Conservation (phyloP, 805 yeast species). For the Kuraishia hungarica region DNA sequence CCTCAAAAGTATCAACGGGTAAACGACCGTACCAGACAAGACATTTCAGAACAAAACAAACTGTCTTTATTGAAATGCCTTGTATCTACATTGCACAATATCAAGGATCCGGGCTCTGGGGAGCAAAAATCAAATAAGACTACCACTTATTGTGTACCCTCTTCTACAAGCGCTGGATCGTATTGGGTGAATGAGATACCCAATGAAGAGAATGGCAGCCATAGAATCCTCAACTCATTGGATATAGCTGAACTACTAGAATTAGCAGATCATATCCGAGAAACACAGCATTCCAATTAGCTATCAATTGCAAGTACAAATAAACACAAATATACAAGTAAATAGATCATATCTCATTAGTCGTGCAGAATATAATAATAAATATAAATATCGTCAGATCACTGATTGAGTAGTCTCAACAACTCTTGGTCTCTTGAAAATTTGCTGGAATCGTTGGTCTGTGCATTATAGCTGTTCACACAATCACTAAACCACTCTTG, state of each 20-base stretch:
- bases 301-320: no score
- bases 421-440: slow-evolving; percentile 16
- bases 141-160: not conserved
- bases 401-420: slow-evolving; percentile 9
- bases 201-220: not conserved
- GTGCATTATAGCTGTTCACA: slow-evolving; percentile 4
- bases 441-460: not conserved
- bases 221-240: not conserved
- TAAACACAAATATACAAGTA: not conserved
- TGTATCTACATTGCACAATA: not conserved
- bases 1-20: not conserved
- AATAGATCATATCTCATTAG: not conserved
- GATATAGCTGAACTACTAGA: not conserved
- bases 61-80: not conserved
- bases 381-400: not conserved
- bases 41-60: not conserved
- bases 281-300: not conserved
- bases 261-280: not conserved
- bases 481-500: slow-evolving; percentile 22
- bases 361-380: not conserved
- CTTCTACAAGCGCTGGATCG: not conserved
- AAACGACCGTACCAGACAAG: not conserved
- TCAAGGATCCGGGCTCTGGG: not conserved
- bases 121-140: not conserved
- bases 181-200: not conserved